Conservation (phyloP, 2,329 filamentous ascomycete genomes). For the Fusarium praegraminearum region DNA sequence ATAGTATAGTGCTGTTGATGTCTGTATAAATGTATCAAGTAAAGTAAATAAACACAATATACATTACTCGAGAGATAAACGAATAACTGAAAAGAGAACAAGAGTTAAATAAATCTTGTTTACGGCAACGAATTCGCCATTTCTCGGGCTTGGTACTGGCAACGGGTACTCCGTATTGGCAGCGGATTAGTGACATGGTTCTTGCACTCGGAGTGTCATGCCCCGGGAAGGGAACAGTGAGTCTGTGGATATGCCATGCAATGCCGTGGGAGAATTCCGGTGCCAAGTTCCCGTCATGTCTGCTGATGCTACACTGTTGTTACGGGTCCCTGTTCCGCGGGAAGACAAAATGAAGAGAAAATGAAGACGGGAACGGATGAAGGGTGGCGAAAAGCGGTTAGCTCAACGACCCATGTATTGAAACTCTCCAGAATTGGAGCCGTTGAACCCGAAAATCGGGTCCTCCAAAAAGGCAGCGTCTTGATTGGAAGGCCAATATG, state of each 20-base stretch:
- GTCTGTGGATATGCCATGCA: conserved; percentile 4
- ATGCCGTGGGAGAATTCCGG: not conserved
- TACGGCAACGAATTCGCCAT: not conserved
- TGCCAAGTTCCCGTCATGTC: not conserved
- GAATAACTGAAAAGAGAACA: not conserved
- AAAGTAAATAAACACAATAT: not conserved
- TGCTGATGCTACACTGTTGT: not conserved
- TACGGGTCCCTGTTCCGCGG: not conserved
- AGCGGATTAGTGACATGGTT: not conserved
- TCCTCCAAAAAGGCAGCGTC: conserved; percentile 45
- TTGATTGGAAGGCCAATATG: conserved; percentile 21
- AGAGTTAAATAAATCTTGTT: conserved; percentile 25
- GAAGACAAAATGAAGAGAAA: not conserved
- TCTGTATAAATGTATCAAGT: not conserved
- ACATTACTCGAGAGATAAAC: not conserved
- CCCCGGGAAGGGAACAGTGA: not conserved
- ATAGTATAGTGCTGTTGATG: not conserved
- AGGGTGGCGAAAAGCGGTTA: not conserved
- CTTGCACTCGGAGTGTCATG: not conserved
- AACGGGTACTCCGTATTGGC: not conserved
- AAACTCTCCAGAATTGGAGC: conserved; percentile 47
- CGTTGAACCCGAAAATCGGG: conserved; percentile 51
- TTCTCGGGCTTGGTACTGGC: not conserved
- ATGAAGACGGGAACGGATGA: not conserved
- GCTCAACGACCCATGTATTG: conserved; percentile 29